Conservation (phyloP, 2,329 filamentous ascomycete genomes). For the Diaporthe velutina region DNA sequence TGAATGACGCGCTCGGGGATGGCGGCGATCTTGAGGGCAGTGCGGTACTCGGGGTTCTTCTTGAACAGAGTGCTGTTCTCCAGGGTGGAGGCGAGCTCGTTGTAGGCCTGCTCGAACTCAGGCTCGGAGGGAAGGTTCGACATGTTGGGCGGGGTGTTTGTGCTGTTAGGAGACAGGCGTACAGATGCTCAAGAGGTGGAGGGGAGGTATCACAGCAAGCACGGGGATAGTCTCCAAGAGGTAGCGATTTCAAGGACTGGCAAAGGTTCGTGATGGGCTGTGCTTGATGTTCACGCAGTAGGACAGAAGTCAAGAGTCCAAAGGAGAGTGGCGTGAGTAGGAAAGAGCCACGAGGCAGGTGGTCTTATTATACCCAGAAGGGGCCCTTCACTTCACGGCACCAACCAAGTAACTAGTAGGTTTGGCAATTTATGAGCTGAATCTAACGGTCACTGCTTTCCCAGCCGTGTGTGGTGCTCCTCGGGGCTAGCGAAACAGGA, state of each 20-base stretch:
- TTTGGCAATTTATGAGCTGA: conserved; percentile 20
- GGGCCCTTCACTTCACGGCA: not conserved
- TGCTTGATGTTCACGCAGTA: not conserved
- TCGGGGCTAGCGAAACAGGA: conserved; percentile 24
- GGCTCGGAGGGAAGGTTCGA: conserved; percentile 89
- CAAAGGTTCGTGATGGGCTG: conserved; percentile 1
- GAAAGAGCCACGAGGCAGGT: conserved; percentile 22
- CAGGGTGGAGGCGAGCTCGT: conserved; percentile 94
- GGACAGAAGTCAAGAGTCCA: conserved; percentile 17
- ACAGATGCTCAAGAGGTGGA: not conserved
- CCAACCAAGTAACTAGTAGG: not conserved
- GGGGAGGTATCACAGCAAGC: not conserved
- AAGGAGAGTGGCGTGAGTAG: not conserved
- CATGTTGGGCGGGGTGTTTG: conserved; percentile 64
- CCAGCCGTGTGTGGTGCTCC: not conserved
- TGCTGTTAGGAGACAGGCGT: not conserved
- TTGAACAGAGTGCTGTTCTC: conserved; percentile 94
- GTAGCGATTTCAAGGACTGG: not conserved
- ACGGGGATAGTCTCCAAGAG: not conserved
- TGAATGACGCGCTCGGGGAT: conserved; percentile 96
- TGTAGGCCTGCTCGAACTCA: conserved; percentile 99
- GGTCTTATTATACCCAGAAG: conserved; percentile 28
- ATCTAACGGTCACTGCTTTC: conserved; percentile 30
- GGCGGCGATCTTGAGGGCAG: conserved; percentile 86
- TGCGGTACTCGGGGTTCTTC: conserved; percentile 94